These are phyloP conservation scores for Taiwanofungus camphoratus DNA, from an alignment of 1,284 basidiomycete species.

Conservation along the genomic window DNA sequence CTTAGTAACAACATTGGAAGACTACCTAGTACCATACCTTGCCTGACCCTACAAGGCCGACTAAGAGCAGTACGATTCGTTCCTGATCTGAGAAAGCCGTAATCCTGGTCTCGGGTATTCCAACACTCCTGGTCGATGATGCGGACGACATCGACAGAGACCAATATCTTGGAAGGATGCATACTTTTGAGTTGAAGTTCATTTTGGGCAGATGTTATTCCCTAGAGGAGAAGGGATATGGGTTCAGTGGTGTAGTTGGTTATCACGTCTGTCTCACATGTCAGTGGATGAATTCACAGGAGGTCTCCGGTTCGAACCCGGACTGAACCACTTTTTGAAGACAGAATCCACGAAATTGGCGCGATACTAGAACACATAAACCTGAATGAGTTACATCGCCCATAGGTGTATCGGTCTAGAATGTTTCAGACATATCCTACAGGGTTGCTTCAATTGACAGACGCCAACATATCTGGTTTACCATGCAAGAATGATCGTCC, in stretches of 20 bases:
- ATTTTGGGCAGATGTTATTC: background rate
- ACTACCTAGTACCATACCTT: slow-evolving; percentile 40
- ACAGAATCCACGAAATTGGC: too few species aligned
- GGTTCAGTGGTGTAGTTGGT: slow-evolving; percentile 29
- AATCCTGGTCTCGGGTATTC: background rate
- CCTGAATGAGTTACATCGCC: too few species aligned
- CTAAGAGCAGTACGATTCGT: slow-evolving; percentile 56
- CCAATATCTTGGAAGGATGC: background rate
- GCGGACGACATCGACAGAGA: background rate
- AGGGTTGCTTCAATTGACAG: too few species aligned
- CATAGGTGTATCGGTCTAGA: too few species aligned
- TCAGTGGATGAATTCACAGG: slow-evolving; percentile 20
- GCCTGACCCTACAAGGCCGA: slow-evolving; percentile 64
- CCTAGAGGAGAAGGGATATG: background rate
- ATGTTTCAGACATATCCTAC: too few species aligned
- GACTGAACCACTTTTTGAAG: slow-evolving; percentile 21
- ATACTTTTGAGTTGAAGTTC: background rate
- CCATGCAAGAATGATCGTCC: too few species aligned
- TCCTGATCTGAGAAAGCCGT: background rate
- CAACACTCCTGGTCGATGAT: background rate
- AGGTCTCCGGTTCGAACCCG: slow-evolving; percentile 27
- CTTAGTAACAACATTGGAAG: background rate
- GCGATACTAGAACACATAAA: too few species aligned
- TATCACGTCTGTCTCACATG: slow-evolving; percentile 27
- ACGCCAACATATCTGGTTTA: too few species aligned